Evolutionary conservation across 345 rosid species (phyloP), one percentile per base, ranked within the genome.

Genomic region (Aegle marmelos): DNA sequence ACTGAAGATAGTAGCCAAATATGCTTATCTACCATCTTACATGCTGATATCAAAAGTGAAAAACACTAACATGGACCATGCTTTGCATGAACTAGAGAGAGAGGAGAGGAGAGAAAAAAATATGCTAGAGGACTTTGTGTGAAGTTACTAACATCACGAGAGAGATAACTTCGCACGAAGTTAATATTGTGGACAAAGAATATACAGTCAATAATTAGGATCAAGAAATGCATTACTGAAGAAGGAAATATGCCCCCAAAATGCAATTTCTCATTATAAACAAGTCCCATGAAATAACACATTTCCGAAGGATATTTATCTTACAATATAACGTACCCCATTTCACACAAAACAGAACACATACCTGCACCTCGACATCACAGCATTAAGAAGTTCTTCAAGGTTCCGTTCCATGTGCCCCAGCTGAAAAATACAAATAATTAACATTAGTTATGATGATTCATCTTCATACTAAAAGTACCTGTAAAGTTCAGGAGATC

Each of bases 361-460:
- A 27, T 82, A 86, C 88, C 88, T 86, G 87, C 88, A 88, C 67
- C 78, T 83, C 22, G 86, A 76, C 78, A 79, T 73, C 72, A 86
- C 85, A 53, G 74, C 10, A 81, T 86, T 82, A 66, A 88, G 89
- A 80, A 87, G 82, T 69, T 84, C 82, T 80, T 88, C 93, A 10
- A 91, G 88, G 62, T 80, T 81, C 62, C 36, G 75, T 78, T 90
- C 90, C 93, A 89, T 91, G 84, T 88, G 78, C 22, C 63, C 80
- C 34, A 91, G 78, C 90, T 89, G 59, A 67, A 64, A 67, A 78
- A 70, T 61, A 59, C 7, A 81, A 76, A 36, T 53, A 64, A 36
- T 31, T 13, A 31, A 33, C 69, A n/a, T 70, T 71, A 56, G 36
- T 39, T 62, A 48, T 17, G 31, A 71, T 62, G 36, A 25, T 16